Base-by-base conservation (phyloP, 2,329 filamentous ascomycete species). In the Sporothrix schenckii region DNA sequence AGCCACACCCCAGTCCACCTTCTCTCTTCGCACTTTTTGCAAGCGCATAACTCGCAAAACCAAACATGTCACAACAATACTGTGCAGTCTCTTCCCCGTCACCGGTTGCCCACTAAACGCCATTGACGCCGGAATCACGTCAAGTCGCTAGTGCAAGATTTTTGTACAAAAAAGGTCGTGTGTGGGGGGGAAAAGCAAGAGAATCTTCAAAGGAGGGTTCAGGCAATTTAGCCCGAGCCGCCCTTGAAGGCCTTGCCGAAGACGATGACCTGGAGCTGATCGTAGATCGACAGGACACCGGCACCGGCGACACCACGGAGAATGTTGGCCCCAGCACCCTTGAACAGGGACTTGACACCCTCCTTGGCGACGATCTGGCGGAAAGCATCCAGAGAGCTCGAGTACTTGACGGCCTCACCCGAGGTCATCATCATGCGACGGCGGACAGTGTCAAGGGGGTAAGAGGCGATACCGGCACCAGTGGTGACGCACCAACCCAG, bases 391-490 rank as follows among this genome's bases (percentile, higher is more conserved):
- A 98, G 80, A 78, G 95, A 97, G 83, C 90, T 92, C 85, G 91
- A 93, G 93, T 99, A 99, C 92, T 99, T 99, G 90, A 99, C 95
- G 88, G 95, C 95, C 92, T 96, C 87, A 85, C 88, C 88, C 76
- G 87, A 90, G 80, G 95, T 99, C 95, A 99, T 99, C 95, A 99
- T 99, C 95, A 99, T 99, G 88, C 95, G 95, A 90, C 95, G 94
- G 90, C 95, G 95, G 88, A 99, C 93, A 82, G 95, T 99, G 86
- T 99, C 95, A 82, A 99, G 93, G 87, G 95, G 95, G 89, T 99
- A 99, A 81, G 95, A 98, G 86, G 95, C 95, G 85, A 99, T 97
- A 97, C 95, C 95, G 85, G 95, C 95, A 96, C 92, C 95, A 83
- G 95, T 99, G 87, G 95, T 99, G 89, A 99, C 95, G 85, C 88